Percentiles rank a stretch among this genome's conserved stretches.
These are phyloP conservation scores for Halophytophthora batemanensis DNA, from an alignment of 352 stramenopile species.

Conservation along the genomic window DNA sequence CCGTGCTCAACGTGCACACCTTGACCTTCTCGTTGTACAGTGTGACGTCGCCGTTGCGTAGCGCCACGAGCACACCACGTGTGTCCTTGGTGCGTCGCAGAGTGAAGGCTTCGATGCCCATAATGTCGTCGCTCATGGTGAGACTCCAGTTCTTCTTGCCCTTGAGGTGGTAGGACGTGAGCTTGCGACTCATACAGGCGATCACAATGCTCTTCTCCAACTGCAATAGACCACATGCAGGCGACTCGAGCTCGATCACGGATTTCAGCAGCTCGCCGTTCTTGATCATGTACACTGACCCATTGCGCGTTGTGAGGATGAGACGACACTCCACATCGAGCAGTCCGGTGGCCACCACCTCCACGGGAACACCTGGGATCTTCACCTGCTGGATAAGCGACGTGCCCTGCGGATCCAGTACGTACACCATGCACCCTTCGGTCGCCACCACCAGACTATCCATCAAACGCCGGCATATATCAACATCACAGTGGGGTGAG, in stretches of 20 bases:
- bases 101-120: conserved; percentile 76
- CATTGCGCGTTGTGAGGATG: conserved; percentile 82
- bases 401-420: conserved; percentile 73
- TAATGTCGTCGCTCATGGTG: conserved; percentile 79
- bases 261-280: conserved; percentile 85
- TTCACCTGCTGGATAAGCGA: conserved; percentile 68
- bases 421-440: conserved; percentile 75
- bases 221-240: conserved; percentile 68
- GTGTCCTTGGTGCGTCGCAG: conserved; percentile 72
- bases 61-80: conserved; percentile 75
- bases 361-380: conserved; percentile 66
- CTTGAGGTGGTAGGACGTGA: conserved; percentile 89
- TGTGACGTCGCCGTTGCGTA: conserved; percentile 81
- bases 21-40: conserved; percentile 90
- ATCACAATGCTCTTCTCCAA: conserved; percentile 86
- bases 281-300: conserved; percentile 89
- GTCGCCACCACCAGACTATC: conserved; percentile 83
- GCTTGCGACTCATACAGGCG: conserved; percentile 82
- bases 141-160: conserved; percentile 91
- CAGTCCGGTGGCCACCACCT: conserved; percentile 67
- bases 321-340: conserved; percentile 86
- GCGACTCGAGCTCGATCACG: conserved; percentile 86
- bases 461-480: background rate
- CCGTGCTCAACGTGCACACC: conserved; percentile 67
- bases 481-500: background rate